Evolutionary conservation across 2,329 filamentous ascomycete genomes (phyloP), one percentile per base, ranked within the genome.

Genomic region (Sporothrix mexicana): DNA sequence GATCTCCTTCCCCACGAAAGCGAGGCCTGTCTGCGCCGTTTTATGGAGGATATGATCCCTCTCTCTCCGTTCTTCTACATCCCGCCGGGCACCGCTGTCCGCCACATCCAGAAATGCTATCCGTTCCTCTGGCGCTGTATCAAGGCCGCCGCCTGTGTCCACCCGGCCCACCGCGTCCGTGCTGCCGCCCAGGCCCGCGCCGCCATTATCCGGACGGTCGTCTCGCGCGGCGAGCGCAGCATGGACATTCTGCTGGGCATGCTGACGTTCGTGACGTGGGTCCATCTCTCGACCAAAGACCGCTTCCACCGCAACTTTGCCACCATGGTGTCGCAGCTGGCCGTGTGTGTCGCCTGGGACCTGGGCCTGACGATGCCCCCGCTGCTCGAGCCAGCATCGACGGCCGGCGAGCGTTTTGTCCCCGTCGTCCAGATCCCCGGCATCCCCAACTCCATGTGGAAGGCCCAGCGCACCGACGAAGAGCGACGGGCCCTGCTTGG

Each of bases 91-190:
- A 79, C 80, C 68, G 82, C 81, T 0, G 81, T 84, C 2, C 77
- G 79, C 49, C 74, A 79, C n/a, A 78, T 88, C 0, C 81, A 78
- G 2, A 77, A 77, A 9, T 78, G 82, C 20, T 78, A 80, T 2
- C 86, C 88, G 0, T 87, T 87, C 88, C 75, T 88, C 9, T 88
- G 84, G 83, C 76, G 85, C 9, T 83, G 82, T 49, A 85, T 89
- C 59, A 81, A 84, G 76, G 81, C 84, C 53, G 77, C 86, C 10
- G 83, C 84, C 1, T 82, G 82, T 59, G 84, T 82, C 75, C 83
- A 83, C 1, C 78, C 80, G 0, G 76, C 79, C 2, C 80, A 83
- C 69, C 85, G 87, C 72, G 68, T 79, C 0, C 77, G 77, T 0
- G 74, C 86, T 12, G 80, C 78, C 0, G 76, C 86, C 49, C 80